phyloP scores from a whole-genome alignment of 352 stramenopile species.

The Globisporangium echinulatum region DNA sequence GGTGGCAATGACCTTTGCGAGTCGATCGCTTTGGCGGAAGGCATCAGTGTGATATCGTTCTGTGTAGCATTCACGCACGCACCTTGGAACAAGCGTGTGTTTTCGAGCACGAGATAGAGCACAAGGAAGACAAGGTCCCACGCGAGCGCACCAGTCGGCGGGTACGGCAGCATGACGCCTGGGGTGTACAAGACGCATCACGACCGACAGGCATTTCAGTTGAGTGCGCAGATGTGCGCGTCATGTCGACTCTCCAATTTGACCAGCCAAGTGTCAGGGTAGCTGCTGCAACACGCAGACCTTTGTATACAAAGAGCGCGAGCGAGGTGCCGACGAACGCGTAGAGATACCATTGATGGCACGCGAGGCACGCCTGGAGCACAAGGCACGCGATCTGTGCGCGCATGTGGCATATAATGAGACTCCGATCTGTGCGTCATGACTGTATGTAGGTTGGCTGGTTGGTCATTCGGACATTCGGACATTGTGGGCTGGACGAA shows the following conservation, averaged over 20 bases:
- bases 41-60: neutral
- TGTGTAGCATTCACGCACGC: neutral
- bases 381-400: conserved; percentile 43
- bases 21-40: neutral
- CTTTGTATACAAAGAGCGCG: conserved; percentile 72
- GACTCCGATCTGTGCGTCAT: neutral
- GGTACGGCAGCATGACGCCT: conserved; percentile 46
- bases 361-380: conserved; percentile 64
- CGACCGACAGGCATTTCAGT: too few species aligned
- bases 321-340: conserved; percentile 44
- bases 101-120: conserved; percentile 55
- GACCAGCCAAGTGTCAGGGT: too few species aligned
- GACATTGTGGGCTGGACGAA: too few species aligned
- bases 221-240: too few species aligned
- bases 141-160: conserved; percentile 37
- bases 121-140: conserved; percentile 60
- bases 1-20: too few species aligned
- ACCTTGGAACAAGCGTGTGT: conserved; percentile 66
- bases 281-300: conserved; percentile 5
- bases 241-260: too few species aligned
- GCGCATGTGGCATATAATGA: neutral
- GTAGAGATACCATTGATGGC: conserved; percentile 63
- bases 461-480: too few species aligned
- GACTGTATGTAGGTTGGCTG: too few species aligned
- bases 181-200: conserved; percentile 2